Conservation (phyloP, 1,284 basidiomycete genomes). For the Irpex lacteus region DNA sequence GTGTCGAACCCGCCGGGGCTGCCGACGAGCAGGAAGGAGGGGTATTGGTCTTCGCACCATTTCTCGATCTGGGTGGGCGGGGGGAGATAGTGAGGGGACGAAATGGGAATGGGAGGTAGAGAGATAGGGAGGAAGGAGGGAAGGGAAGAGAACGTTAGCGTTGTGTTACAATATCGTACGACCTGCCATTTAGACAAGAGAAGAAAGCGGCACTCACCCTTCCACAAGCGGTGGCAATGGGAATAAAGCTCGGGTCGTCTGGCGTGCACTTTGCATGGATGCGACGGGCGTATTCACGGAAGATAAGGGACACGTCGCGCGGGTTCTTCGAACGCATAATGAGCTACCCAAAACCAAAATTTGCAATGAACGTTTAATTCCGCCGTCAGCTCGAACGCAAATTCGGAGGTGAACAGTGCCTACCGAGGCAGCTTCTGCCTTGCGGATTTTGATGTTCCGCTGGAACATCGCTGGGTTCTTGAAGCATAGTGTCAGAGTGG, state of each 20-base stretch:
- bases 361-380: background rate
- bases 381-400: background rate
- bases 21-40: conserved; percentile 70
- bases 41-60: conserved; percentile 90
- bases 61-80: conserved; percentile 69
- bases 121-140: too few relatives aligned
- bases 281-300: conserved; percentile 77
- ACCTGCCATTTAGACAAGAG: background rate
- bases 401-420: background rate
- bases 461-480: conserved; percentile 92
- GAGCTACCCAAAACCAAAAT: conserved; percentile 50
- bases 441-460: conserved; percentile 93
- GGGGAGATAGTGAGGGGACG: background rate
- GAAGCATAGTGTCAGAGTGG: conserved; percentile 89
- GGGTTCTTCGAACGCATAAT: conserved; percentile 92
- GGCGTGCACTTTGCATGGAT: conserved; percentile 83
- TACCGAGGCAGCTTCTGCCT: conserved; percentile 84
- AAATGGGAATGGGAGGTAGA: background rate
- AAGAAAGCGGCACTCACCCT: conserved; percentile 45
- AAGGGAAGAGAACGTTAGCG: background rate
- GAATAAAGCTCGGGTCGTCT: conserved; percentile 86
- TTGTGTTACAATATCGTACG: background rate
- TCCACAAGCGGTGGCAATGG: conserved; percentile 77
- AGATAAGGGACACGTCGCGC: conserved; percentile 88
- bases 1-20: conserved; percentile 38